Evolutionary conservation across 768 basidiomycete genomes (phyloP).

Genomic region (Chiua virens): DNA sequence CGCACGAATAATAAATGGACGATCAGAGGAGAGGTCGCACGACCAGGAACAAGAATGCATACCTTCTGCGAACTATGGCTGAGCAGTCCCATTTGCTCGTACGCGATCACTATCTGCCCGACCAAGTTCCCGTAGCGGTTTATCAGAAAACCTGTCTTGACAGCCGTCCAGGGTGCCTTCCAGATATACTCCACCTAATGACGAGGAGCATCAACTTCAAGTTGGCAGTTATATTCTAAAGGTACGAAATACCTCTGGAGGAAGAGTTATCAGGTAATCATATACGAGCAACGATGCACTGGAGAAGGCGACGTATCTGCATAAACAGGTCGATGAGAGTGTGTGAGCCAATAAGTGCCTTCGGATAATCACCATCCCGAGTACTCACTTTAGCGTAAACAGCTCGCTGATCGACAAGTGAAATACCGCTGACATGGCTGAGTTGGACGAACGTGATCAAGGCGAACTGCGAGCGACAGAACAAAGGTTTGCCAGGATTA

Average conservation of each 20-base stretch:
- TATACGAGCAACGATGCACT: constrained; percentile 4
- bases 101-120: constrained; percentile 4
- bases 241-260: constrained; percentile 3
- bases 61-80: constrained; percentile 2
- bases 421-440: too few relatives aligned
- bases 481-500: too few relatives aligned
- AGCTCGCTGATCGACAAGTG: too few relatives aligned
- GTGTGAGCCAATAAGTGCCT: too few relatives aligned
- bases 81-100: constrained; percentile 3
- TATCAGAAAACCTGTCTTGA: constrained; percentile 13
- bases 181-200: constrained; percentile 16
- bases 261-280: constrained; percentile 11
- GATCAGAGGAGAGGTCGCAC: too few relatives aligned
- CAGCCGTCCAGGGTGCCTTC: constrained; percentile 10
- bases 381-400: too few relatives aligned
- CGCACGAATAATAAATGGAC: too few relatives aligned
- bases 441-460: too few relatives aligned
- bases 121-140: constrained; percentile 20
- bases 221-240: not conserved
- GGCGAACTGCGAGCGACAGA: too few relatives aligned
- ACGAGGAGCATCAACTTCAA: not conserved
- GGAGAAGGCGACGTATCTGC: constrained; percentile 3
- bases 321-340: too few relatives aligned
- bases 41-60: not conserved
- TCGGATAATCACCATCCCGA: too few relatives aligned